Evolutionary conservation across 2,329 filamentous ascomycete genomes (phyloP).

Genomic region (Arthrobotrys sphaeroides): DNA sequence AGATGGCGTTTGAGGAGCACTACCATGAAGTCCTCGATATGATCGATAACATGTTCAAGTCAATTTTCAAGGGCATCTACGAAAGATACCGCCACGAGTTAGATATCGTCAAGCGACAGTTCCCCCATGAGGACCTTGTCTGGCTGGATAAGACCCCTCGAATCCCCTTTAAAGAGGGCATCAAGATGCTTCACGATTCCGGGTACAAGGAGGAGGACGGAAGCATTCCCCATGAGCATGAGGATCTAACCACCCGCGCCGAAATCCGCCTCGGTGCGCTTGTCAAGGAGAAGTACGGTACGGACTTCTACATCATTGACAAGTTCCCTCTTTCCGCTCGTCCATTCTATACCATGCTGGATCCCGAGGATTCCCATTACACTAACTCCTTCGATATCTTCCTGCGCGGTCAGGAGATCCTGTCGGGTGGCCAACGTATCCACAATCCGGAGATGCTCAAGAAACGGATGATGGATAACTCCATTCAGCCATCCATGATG

Average conservation of each 20-base stretch:
- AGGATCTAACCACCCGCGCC: slow-evolving; percentile 84
- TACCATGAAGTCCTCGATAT: slow-evolving; percentile 86
- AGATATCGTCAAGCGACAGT: slow-evolving; percentile 80
- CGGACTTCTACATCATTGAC: slow-evolving; percentile 93
- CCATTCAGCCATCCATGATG: slow-evolving; percentile 82
- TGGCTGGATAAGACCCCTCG: slow-evolving; percentile 87
- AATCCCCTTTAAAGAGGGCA: slow-evolving; percentile 79
- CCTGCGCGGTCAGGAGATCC: slow-evolving; percentile 89
- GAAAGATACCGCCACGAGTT: slow-evolving; percentile 75
- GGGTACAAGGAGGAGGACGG: slow-evolving; percentile 82
- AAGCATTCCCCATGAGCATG: slow-evolving; percentile 71
- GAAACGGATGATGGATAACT: slow-evolving; percentile 77
- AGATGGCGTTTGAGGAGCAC: slow-evolving; percentile 89
- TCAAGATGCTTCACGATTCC: slow-evolving; percentile 80
- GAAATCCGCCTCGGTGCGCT: slow-evolving; percentile 86
- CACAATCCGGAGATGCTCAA: slow-evolving; percentile 79
- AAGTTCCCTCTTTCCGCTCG: slow-evolving; percentile 86
- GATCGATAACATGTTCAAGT: slow-evolving; percentile 82
- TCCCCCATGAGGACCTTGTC: slow-evolving; percentile 84
- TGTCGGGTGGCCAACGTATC: slow-evolving; percentile 92
- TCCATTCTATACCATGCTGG: slow-evolving; percentile 91
- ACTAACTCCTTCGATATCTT: slow-evolving; percentile 98
- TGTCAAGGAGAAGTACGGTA: slow-evolving; percentile 84
- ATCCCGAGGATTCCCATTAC: slow-evolving; percentile 74
- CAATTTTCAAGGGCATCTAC: slow-evolving; percentile 78